A percentile compares a stretch with the other conserved stretches of the same genome.
These are phyloP conservation scores for Fomitopsis pinicola DNA, from an alignment of 1,284 basidiomycete genomes.

Conservation along the genomic window DNA sequence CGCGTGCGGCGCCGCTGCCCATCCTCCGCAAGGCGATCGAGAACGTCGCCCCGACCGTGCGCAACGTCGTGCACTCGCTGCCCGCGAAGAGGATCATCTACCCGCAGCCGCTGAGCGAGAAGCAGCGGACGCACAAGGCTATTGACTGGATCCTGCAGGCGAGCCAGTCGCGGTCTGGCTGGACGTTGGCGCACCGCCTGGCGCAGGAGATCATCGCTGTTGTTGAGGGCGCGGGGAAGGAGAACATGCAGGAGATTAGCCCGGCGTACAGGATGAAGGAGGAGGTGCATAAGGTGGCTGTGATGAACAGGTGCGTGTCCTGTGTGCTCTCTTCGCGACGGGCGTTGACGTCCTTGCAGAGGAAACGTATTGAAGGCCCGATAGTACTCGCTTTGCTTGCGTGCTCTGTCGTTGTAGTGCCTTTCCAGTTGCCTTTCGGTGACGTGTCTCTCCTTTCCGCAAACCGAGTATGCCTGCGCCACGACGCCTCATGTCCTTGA, in stretches of 20 bases:
- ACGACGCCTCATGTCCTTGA: too few relatives aligned
- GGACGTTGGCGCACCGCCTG: constrained; percentile 58
- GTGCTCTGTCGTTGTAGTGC: too few relatives aligned
- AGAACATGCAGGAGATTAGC: constrained; percentile 36
- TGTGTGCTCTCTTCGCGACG: too few relatives aligned
- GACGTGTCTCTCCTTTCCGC: too few relatives aligned
- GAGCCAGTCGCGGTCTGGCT: constrained; percentile 46
- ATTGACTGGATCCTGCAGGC: constrained; percentile 66
- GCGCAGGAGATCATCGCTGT: constrained; percentile 73
- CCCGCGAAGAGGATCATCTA: constrained; percentile 60
- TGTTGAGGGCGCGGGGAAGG: constrained; percentile 45
- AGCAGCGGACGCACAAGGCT: constrained; percentile 66
- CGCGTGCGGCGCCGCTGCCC: constrained; percentile 72
- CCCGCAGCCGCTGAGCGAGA: constrained; percentile 73
- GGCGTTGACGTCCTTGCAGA: neutral
- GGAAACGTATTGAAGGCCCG: constrained; percentile 1
- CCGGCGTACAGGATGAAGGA: constrained; percentile 54
- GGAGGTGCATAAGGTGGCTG: constrained; percentile 66
- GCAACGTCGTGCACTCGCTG: constrained; percentile 44
- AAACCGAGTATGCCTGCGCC: too few relatives aligned
- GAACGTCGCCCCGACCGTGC: constrained; percentile 64
- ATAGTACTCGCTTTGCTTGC: too few relatives aligned
- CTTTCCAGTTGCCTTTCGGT: too few relatives aligned
- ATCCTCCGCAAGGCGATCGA: constrained; percentile 70
- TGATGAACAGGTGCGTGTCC: constrained; percentile 72